Evolutionary conservation across 2,329 filamentous ascomycete genomes (phyloP).

Genomic region (Cadophora luteo-olivacea): DNA sequence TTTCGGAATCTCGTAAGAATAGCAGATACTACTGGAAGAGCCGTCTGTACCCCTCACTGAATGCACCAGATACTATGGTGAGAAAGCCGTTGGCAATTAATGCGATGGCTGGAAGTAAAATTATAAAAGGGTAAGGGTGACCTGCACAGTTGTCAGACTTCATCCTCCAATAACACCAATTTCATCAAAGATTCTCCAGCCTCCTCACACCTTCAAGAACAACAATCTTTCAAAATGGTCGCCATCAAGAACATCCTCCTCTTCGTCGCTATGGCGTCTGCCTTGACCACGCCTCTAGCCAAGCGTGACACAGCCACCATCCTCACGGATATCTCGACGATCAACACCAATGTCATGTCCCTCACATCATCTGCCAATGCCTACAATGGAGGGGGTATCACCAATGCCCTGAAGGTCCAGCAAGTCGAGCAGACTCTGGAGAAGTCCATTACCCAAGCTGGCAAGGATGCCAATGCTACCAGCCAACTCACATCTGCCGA

Average conservation of each 20-base stretch:
- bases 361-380: background rate
- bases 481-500: background rate
- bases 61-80: too few relatives aligned
- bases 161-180: too few relatives aligned
- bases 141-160: too few relatives aligned
- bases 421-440: background rate
- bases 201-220: background rate
- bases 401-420: background rate
- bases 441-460: background rate
- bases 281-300: background rate
- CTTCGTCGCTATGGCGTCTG: background rate
- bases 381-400: background rate
- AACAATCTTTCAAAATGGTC: background rate
- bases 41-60: background rate
- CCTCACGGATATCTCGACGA: background rate
- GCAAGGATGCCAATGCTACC: background rate
- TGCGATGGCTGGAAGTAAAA: too few relatives aligned
- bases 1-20: too few relatives aligned
- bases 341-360: background rate
- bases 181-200: too few relatives aligned
- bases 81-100: too few relatives aligned
- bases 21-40: background rate
- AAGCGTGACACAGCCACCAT: background rate
- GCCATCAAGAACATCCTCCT: constrained; percentile 5
- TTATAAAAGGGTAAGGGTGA: too few relatives aligned